Evolutionary conservation across 345 rosid species (phyloP).

Genomic region (Salix viminalis): DNA sequence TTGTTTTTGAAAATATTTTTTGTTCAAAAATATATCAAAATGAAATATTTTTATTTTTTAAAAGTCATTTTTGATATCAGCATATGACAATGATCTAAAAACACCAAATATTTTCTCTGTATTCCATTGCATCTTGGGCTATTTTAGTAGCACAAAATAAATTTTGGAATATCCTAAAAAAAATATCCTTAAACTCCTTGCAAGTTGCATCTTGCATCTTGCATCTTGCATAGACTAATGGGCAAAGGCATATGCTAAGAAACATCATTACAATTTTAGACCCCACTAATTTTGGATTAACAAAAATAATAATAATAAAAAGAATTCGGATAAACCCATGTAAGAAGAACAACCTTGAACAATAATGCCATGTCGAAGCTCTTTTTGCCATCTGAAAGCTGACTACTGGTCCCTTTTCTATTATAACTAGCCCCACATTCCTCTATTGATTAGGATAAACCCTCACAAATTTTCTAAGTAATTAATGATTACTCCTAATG

Average conservation of each 20-base stretch:
- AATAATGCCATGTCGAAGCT: background rate
- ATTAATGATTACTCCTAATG: background rate
- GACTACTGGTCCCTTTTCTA: background rate
- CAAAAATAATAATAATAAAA: too few relatives aligned
- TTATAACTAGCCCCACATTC: background rate
- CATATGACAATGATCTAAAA: too few relatives aligned
- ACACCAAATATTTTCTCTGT: too few relatives aligned
- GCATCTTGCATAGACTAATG: background rate
- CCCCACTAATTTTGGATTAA: background rate
- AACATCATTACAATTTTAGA: background rate
- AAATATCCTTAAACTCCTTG: background rate
- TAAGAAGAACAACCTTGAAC: background rate
- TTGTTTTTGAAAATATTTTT: too few relatives aligned
- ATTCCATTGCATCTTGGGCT: too few relatives aligned
- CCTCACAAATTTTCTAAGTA: background rate
- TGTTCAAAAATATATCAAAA: too few relatives aligned
- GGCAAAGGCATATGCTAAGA: background rate
- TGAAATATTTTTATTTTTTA: too few relatives aligned
- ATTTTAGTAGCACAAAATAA: background rate
- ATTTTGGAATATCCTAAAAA: background rate
- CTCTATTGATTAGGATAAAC: constrained; percentile 5
- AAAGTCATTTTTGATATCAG: too few relatives aligned
- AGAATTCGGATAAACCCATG: background rate
- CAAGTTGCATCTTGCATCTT: background rate
- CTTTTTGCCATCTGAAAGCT: background rate